Conservation (phyloP, 352 stramenopile genomes). For the Globisporangium rhizosaccharum region DNA sequence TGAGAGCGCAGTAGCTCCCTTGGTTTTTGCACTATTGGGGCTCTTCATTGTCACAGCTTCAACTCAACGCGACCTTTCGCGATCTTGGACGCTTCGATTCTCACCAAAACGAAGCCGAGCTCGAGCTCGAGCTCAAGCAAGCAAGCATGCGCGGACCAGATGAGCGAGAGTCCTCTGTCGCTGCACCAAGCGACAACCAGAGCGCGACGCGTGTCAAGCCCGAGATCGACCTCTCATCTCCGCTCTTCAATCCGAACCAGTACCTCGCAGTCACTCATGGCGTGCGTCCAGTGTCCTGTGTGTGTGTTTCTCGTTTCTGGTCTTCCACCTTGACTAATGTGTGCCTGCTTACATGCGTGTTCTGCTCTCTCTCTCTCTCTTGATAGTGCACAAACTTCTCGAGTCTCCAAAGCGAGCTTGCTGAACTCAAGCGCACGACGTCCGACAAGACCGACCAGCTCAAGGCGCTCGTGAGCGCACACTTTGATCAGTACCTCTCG, state of each 20-base stretch:
- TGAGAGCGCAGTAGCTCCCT: no score
- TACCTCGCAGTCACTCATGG: conserved; percentile 65
- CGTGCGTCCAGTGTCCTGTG: conserved; percentile 20
- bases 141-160: neutral
- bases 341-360: no score
- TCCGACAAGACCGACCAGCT: conserved; percentile 83
- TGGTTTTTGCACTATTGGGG: no score
- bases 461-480: conserved; percentile 70
- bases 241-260: conserved; percentile 46
- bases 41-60: no score
- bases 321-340: neutral
- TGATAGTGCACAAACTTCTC: conserved; percentile 53
- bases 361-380: neutral
- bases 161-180: neutral
- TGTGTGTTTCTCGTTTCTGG: neutral
- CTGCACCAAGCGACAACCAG: conserved; percentile 2
- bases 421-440: conserved; percentile 61
- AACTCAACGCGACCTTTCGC: no score
- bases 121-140: neutral
- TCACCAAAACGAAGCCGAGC: no score
- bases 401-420: conserved; percentile 56
- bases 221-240: conserved; percentile 56
- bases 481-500: conserved; percentile 82
- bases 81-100: no score
- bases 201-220: conserved; percentile 7